Conservation (phyloP, 352 stramenopile genomes). For the Globisporangium mamillatum region DNA sequence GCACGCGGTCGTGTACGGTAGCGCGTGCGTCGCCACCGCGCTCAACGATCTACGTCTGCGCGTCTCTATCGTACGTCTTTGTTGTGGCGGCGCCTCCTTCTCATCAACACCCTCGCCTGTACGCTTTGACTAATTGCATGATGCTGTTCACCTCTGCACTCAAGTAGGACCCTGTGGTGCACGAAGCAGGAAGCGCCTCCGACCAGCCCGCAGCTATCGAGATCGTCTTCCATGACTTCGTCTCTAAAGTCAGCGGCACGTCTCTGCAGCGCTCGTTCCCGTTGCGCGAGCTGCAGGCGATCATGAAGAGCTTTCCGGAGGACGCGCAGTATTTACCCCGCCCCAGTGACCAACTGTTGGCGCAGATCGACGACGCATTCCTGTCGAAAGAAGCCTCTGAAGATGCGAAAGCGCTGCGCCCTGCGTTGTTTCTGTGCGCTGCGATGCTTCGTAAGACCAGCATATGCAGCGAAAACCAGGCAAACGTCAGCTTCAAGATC, state of each 20-base stretch:
- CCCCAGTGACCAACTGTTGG: conserved; percentile 38
- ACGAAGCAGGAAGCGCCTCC: background rate
- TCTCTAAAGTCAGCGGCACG: conserved; percentile 26
- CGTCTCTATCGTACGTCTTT: conserved; percentile 70
- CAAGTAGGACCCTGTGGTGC: conserved; percentile 27
- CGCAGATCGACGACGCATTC: conserved; percentile 43
- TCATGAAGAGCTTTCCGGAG: conserved; percentile 30
- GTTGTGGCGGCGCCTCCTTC: background rate
- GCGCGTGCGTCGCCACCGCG: conserved; percentile 74
- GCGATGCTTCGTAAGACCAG: conserved; percentile 47
- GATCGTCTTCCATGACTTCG: conserved; percentile 55
- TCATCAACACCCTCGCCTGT: background rate
- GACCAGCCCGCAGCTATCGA: conserved; percentile 26
- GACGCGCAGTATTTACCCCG: conserved; percentile 53
- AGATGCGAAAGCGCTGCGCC: conserved; percentile 45
- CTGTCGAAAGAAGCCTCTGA: conserved; percentile 34
- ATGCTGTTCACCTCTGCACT: background rate
- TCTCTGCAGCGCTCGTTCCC: conserved; percentile 37
- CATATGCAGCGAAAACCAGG: conserved; percentile 24
- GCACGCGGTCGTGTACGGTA: conserved; percentile 89
- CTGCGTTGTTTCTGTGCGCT: conserved; percentile 56
- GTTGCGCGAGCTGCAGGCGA: conserved; percentile 26
- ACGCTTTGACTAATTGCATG: background rate
- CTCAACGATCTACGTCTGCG: conserved; percentile 82
- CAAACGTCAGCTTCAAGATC: conserved; percentile 32